Percentiles rank a stretch among this genome's conserved stretches.
Evolutionary conservation across 192 early-diverging fungal genomes (phyloP).

Genomic region (Helicostylum pulchrum): DNA sequence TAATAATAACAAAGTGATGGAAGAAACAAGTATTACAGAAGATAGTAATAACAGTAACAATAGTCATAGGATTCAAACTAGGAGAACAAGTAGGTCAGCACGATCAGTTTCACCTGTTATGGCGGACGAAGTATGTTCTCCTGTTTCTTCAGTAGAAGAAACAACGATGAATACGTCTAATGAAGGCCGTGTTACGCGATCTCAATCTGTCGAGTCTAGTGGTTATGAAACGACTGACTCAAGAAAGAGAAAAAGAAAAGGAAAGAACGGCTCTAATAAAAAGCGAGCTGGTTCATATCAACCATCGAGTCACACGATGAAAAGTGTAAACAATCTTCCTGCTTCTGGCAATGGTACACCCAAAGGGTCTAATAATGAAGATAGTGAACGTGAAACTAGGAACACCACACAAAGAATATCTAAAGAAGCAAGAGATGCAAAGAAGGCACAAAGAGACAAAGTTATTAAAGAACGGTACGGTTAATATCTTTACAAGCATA

Average conservation of each 20-base stretch:
- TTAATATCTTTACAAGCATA: background rate
- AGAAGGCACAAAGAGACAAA: constrained; percentile 24
- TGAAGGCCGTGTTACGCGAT: constrained; percentile 16
- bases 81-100: constrained; percentile 18
- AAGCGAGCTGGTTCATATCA: constrained; percentile 15
- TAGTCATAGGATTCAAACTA: constrained; percentile 9
- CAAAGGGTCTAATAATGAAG: constrained; percentile 4
- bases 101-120: constrained; percentile 18
- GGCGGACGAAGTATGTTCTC: constrained; percentile 2
- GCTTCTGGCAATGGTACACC: background rate
- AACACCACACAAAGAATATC: constrained; percentile 21
- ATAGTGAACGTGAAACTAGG: constrained; percentile 27
- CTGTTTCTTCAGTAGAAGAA: constrained; percentile 15
- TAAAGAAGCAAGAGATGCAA: constrained; percentile 31
- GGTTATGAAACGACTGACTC: background rate
- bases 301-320: constrained; percentile 6
- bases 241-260: constrained; percentile 14
- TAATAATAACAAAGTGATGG: too few species aligned
- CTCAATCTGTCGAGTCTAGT: constrained; percentile 20
- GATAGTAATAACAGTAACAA: too few species aligned
- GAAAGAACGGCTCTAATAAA: constrained; percentile 6
- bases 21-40: too few species aligned
- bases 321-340: background rate
- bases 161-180: background rate
- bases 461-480: constrained; percentile 23